phyloP scores from a whole-genome alignment of 805 yeast genomes.

The Sugiyamaella valdiviana region DNA sequence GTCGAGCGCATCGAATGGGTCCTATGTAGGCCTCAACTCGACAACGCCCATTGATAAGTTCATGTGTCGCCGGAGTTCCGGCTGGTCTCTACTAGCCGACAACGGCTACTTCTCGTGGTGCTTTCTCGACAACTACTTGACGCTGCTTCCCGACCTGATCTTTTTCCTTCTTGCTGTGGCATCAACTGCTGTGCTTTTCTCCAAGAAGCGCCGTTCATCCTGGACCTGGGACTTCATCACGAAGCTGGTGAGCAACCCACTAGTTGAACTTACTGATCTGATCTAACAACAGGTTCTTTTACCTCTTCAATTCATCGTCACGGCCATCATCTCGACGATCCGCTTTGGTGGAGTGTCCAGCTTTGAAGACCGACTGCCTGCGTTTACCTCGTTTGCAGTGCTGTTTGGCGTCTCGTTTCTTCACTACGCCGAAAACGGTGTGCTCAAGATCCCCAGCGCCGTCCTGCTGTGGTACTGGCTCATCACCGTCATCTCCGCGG shows the following conservation, averaged over 20 bases:
- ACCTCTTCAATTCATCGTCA: not conserved
- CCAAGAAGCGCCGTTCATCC: not conserved
- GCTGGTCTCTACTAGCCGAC: slow-evolving; percentile 4
- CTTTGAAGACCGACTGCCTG: not conserved
- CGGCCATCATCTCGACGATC: not conserved
- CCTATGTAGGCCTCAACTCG: not conserved
- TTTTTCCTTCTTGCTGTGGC: not conserved
- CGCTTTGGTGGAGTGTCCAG: not conserved
- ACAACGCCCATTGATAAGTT: not conserved
- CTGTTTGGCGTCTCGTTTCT: slow-evolving; percentile 2
- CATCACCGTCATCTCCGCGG: not conserved
- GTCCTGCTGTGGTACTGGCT: slow-evolving; percentile 10
- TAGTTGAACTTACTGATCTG: not conserved
- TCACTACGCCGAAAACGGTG: slow-evolving; percentile 7
- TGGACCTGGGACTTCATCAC: slow-evolving; percentile 9
- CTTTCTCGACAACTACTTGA: slow-evolving; percentile 10
- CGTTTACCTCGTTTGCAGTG: slow-evolving; percentile 1
- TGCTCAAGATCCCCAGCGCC: slow-evolving; percentile 4
- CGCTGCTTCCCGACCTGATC: slow-evolving; percentile 5
- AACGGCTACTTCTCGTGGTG: slow-evolving; percentile 12
- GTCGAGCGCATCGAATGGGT: not conserved
- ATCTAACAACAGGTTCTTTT: too few species aligned
- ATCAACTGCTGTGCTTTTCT: not conserved
- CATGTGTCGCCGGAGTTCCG: not conserved
- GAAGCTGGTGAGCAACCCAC: slow-evolving; percentile 7